Base-by-base conservation (phyloP, 2,329 filamentous ascomycete genomes). In the Aspergillus ochraceoroseus region DNA sequence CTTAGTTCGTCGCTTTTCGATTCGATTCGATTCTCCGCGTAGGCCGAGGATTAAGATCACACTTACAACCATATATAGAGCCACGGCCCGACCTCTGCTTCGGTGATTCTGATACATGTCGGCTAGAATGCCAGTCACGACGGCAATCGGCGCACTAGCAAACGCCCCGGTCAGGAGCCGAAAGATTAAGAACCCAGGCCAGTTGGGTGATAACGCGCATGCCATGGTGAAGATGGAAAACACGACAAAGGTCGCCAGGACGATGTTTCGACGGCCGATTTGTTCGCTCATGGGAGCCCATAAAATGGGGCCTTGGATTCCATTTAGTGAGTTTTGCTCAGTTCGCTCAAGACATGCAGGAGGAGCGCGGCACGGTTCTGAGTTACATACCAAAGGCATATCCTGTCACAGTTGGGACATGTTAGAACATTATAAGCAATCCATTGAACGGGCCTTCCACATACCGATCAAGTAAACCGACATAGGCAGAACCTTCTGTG, bases 221-320 rank as follows among this genome's bases (percentile, higher is more conserved):
- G 55, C 66, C 28, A 67, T 53, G 1, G 63, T 70, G 41, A 59
- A 68, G 2, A 63, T 33, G 11, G 56, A 61, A 41, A 61, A 68
- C 2, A 59, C 45, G 14, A 57, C 18, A 43, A 78, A 78, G 0
- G 75, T 72, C 4, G 54, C 62, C 0, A 79, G 61, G 44, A 79
- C 48, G 5, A 70, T 59, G 1, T 57, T 54, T 36, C 52, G 58
- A 1, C 67, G 58, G 1, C 67, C 67, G 28, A 57, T 51, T 7
- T 62, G 51, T 26, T 70, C 66, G n/a, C 62, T 66, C 3, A 68
- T 44, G 0, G 66, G 67, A 12, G 26, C 26, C 26, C 26, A 28
- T 11, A 28, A n/a, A 5, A 28, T 8, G 11, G 26, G 26, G 2
- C 26, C 26, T 28, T 27, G 7, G 11, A 13, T 4, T 28, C n/a